phyloP scores from a whole-genome alignment of 768 basidiomycete species.

The Phaffia tasmanica region DNA sequence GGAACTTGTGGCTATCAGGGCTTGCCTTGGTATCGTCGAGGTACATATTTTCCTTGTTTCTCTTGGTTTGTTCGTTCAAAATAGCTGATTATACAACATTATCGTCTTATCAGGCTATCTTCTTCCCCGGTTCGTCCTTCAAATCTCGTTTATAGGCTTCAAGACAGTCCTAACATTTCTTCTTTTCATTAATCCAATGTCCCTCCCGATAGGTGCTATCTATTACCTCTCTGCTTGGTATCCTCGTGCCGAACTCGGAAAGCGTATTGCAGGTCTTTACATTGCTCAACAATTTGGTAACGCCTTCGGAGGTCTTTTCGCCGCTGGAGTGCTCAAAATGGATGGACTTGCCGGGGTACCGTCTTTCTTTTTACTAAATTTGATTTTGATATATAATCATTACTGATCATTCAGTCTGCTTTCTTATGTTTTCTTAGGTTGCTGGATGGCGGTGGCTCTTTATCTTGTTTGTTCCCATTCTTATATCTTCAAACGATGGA shows the following conservation, averaged over 20 bases:
- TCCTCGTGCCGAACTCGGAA: conserved; percentile 30
- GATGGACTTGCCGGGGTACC: conserved; percentile 18
- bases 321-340: conserved; percentile 12
- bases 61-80: background rate
- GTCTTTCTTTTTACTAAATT: background rate
- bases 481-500: background rate
- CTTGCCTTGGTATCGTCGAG: conserved; percentile 29
- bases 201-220: background rate
- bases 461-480: background rate
- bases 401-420: background rate
- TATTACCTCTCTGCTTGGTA: conserved; percentile 24
- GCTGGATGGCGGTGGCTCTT: background rate
- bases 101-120: background rate
- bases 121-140: background rate
- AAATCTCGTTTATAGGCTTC: background rate
- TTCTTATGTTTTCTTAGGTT: too few species aligned
- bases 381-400: conserved; percentile 8
- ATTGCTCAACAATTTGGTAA: conserved; percentile 18
- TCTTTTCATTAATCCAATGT: background rate
- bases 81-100: background rate
- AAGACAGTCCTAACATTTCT: background rate
- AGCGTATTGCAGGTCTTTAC: conserved; percentile 23
- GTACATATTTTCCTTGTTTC: too few species aligned
- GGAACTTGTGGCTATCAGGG: conserved; percentile 27
- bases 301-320: conserved; percentile 16